phyloP scores from a whole-genome alignment of 2,329 filamentous ascomycete species.

The Coniochaeta hoffmannii region DNA sequence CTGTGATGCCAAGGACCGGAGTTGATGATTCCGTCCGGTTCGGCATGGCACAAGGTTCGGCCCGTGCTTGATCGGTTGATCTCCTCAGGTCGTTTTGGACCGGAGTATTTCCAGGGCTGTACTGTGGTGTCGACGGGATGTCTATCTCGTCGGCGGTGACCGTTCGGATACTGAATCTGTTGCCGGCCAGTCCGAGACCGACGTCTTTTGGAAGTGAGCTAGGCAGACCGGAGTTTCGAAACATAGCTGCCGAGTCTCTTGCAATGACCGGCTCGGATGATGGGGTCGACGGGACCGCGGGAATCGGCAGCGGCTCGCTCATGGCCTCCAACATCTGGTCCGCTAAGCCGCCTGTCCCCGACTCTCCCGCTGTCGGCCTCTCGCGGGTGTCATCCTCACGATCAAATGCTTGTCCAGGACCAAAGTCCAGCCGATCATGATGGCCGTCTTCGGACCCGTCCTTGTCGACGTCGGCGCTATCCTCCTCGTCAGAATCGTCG shows the following conservation, averaged over 20 bases:
- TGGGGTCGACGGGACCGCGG: constrained; percentile 13
- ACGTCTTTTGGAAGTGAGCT: constrained; percentile 25
- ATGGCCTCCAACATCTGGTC: constrained; percentile 32
- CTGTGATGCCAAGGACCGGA: background rate
- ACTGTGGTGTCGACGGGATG: background rate
- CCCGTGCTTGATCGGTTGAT: background rate
- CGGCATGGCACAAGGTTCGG: background rate
- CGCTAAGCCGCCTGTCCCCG: constrained; percentile 28
- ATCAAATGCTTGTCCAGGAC: background rate
- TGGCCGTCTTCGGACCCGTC: constrained; percentile 18
- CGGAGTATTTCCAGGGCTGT: background rate
- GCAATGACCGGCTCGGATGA: constrained; percentile 5
- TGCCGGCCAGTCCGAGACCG: constrained; percentile 21
- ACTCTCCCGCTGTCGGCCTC: constrained; percentile 28
- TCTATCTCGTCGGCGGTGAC: constrained; percentile 10
- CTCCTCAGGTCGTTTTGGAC: background rate
- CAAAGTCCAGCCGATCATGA: constrained; percentile 11
- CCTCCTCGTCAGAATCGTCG: constrained; percentile 40
- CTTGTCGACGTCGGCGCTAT: constrained; percentile 25
- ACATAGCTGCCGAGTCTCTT: constrained; percentile 31
- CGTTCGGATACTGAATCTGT: background rate
- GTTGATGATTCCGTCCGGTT: background rate
- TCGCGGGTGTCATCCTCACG: constrained; percentile 16
- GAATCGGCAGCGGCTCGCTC: constrained; percentile 25
- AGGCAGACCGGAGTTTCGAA: constrained; percentile 24